These are phyloP conservation scores for Trichophyton verrucosum DNA, from an alignment of 2,329 filamentous ascomycete genomes.

Conservation along the genomic window DNA sequence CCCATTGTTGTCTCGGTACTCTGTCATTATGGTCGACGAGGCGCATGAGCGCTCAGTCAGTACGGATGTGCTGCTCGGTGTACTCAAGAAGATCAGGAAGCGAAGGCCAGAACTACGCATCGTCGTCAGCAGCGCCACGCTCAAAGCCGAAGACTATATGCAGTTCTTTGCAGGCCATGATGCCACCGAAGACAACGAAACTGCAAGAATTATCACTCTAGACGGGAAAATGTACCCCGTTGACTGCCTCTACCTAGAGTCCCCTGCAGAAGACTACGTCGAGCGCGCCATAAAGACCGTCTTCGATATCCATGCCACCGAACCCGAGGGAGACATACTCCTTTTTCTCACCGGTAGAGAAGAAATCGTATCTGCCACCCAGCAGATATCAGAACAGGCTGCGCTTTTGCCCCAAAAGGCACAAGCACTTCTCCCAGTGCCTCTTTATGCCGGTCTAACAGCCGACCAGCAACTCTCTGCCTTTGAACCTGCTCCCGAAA, in stretches of 20 bases:
- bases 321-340: conserved; percentile 73
- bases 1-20: conserved; percentile 79
- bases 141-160: conserved; percentile 78
- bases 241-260: conserved; percentile 67
- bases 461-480: conserved; percentile 92
- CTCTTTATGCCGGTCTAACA: conserved; percentile 77
- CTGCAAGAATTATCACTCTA: conserved; percentile 62
- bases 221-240: conserved; percentile 84
- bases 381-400: conserved; percentile 62
- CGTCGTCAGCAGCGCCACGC: conserved; percentile 82
- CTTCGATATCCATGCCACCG: conserved; percentile 73
- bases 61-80: conserved; percentile 77
- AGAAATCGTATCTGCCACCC: conserved; percentile 75
- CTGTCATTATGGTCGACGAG: conserved; percentile 95
- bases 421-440: conserved; percentile 55
- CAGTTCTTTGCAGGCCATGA: conserved; percentile 53
- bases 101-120: conserved; percentile 71
- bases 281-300: conserved; percentile 71
- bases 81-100: conserved; percentile 80
- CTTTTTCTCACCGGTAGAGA: conserved; percentile 87
- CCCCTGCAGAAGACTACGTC: conserved; percentile 73
- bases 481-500: conserved; percentile 69
- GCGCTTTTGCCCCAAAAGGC: conserved; percentile 48
- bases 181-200: conserved; percentile 27
- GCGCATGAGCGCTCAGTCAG: conserved; percentile 89